Base-by-base conservation (phyloP, 371 early-diverging fungal genomes). In the Nosema bombycis region DNA sequence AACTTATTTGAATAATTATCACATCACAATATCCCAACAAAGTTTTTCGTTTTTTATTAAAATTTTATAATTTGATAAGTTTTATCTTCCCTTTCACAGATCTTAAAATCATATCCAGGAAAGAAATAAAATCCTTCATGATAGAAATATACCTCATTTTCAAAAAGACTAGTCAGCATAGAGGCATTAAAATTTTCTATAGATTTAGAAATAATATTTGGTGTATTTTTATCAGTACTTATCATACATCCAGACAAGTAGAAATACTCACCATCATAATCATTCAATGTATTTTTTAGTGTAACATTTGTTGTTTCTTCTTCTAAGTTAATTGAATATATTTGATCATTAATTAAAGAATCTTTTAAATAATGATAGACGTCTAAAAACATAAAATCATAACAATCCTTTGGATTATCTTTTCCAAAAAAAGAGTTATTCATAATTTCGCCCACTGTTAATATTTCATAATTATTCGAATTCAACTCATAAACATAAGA, bases 211-310 rank as follows among this genome's bases (percentile, higher is more conserved):
- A 30, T 72, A 1, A 30, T 24, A 15, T 28, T 56, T 54, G 29
- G 29, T 0, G 63, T 24, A 56, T 72, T 24, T 36, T 58, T 72
- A 24, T 72, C 72, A 21, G 58, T 72, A 58, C 36, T 57, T 26
- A 29, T 72, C 21, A 72, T 32, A 24, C 33, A 36, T 14, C 72
- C 72, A 58, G 46, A 33, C 54, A 72, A 1, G 36, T 57, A 72
- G 18, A 72, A 30, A 26, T 72, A 36, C 24, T 32, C 30, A 0
- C 1, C 32, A 58, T 72, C 14, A 26, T 56, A 36, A 18, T 72
- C 58, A 14, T 34, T 58, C 21, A 33, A 24, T 23, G 58, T 10
- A 15, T 24, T 57, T 56, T 72, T 24, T 23, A 58, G 18, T 36
- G n/a, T 24, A 12, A 26, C 36, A 34, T 23, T 58, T 57, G 29